A percentile compares a stretch with the other conserved stretches of the same genome.
Evolutionary conservation across 768 basidiomycete species (phyloP).

Genomic region (Lepiota venenata): DNA sequence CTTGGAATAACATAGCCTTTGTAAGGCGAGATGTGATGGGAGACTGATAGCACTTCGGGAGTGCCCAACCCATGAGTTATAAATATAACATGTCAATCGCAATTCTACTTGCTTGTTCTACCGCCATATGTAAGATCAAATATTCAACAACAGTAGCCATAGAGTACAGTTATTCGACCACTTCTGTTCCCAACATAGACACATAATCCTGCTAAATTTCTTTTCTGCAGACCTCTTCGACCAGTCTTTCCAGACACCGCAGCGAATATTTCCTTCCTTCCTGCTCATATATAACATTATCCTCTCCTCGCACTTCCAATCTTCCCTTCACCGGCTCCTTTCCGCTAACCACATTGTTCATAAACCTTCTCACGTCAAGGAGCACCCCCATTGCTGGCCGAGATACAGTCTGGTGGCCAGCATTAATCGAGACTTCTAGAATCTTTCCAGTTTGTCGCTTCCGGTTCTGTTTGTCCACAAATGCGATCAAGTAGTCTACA

Average conservation of each 20-base stretch:
- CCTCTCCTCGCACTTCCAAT: conserved; percentile 30
- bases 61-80: too few species aligned
- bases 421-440: conserved; percentile 37
- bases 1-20: too few species aligned
- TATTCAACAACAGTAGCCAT: too few species aligned
- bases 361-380: conserved; percentile 36
- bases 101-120: too few species aligned
- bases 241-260: conserved; percentile 45
- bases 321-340: conserved; percentile 31
- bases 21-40: too few species aligned
- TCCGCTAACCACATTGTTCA: conserved; percentile 43
- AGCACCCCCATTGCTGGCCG: conserved; percentile 46
- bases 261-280: conserved; percentile 39
- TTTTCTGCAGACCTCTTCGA: conserved; percentile 30
- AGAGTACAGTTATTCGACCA: too few species aligned
- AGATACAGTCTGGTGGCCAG: conserved; percentile 45
- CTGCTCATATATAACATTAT: conserved; percentile 42
- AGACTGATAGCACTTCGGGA: too few species aligned
- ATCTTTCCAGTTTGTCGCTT: background rate
- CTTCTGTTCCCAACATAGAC: background rate
- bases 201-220: background rate
- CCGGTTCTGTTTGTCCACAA: conserved; percentile 30
- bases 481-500: conserved; percentile 38
- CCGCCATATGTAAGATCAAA: too few species aligned
- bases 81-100: too few species aligned